A percentile compares a stretch with the other conserved stretches of the same genome.
These are phyloP conservation scores for Teratosphaeria destructans DNA, from an alignment of 2,329 filamentous ascomycete species.

Conservation along the genomic window DNA sequence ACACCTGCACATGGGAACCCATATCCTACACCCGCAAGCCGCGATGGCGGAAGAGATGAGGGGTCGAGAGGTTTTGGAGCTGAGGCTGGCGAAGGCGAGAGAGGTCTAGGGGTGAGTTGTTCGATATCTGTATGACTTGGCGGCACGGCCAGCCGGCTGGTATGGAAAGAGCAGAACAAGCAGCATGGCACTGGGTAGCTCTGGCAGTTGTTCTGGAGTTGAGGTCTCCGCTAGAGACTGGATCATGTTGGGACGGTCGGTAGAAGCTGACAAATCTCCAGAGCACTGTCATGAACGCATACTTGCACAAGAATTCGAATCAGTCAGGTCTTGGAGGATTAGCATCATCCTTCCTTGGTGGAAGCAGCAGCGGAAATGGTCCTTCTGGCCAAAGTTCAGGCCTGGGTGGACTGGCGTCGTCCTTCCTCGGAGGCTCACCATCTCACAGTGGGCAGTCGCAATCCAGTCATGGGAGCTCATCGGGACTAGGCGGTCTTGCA, in stretches of 20 bases:
- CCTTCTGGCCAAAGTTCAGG: constrained; percentile 6
- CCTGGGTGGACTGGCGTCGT: constrained; percentile 16
- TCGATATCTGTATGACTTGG: too few species aligned
- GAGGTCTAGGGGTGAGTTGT: constrained; percentile 20
- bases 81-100: constrained; percentile 20
- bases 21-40: constrained; percentile 20
- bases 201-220: background rate
- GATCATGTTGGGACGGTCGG: background rate
- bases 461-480: background rate
- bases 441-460: constrained; percentile 4
- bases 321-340: constrained; percentile 6
- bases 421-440: constrained; percentile 22
- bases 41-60: constrained; percentile 3
- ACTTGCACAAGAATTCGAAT: constrained; percentile 18
- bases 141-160: background rate
- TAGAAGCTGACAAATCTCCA: constrained; percentile 9
- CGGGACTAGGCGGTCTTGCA: constrained; percentile 1
- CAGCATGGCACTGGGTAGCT: background rate
- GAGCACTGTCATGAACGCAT: constrained; percentile 17
- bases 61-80: constrained; percentile 18
- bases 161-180: background rate
- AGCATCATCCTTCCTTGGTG: constrained; percentile 4
- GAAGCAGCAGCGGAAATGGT: background rate
- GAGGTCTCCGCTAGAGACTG: background rate
- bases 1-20: constrained; percentile 28